Evolutionary conservation across 164 flowering plant species (phyloP).

Genomic region (Umbilicus rupestris): DNA sequence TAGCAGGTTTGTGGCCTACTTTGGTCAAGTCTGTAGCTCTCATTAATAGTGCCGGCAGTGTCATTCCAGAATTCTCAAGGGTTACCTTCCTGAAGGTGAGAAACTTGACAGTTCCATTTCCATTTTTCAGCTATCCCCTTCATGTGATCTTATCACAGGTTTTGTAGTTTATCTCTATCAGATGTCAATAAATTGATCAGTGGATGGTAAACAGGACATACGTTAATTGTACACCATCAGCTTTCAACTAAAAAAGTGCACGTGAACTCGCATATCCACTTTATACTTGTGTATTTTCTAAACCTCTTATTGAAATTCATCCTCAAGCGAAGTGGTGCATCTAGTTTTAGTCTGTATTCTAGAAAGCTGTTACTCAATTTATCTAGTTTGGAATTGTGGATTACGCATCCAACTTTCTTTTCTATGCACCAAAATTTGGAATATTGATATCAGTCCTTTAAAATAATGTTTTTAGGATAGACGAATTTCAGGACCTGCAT

Average conservation of each 20-base stretch:
- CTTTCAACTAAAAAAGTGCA: not conserved
- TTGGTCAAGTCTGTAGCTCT: conserved; percentile 58
- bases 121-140: not conserved
- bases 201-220: not conserved
- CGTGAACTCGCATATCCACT: too few relatives aligned
- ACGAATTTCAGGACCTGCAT: conserved; percentile 36
- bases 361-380: not conserved
- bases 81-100: conserved; percentile 38
- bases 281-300: too few relatives aligned
- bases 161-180: not conserved
- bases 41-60: conserved; percentile 65
- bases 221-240: not conserved
- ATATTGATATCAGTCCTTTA: not conserved
- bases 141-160: not conserved
- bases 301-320: not conserved
- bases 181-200: not conserved
- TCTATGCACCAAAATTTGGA: not conserved
- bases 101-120: not conserved
- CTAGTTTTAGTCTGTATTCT: not conserved
- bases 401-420: not conserved
- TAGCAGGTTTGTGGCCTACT: conserved; percentile 65
- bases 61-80: conserved; percentile 45
- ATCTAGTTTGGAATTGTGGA: not conserved
- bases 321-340: not conserved
- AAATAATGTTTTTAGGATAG: conserved; percentile 39